These are phyloP conservation scores for Fusarium floridanum DNA, from an alignment of 2,329 filamentous ascomycete species.

Conservation along the genomic window DNA sequence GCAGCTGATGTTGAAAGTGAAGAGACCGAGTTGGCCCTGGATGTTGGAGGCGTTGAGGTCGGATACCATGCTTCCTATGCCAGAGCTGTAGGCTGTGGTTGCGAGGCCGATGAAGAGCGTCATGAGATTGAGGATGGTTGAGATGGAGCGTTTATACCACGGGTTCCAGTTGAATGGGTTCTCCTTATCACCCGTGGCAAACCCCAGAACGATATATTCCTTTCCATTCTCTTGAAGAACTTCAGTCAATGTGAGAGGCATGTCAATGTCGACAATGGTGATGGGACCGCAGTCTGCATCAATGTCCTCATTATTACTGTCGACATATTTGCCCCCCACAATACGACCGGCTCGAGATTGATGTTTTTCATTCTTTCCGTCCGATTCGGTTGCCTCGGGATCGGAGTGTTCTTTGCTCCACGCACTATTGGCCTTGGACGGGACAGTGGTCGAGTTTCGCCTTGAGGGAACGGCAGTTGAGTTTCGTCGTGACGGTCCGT, in stretches of 20 bases:
- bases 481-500: background rate
- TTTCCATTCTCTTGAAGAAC: background rate
- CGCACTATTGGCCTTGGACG: background rate
- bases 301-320: background rate
- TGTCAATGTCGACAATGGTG: background rate
- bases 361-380: background rate
- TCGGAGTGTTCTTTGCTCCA: background rate
- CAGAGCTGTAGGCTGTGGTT: background rate
- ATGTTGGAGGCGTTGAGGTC: background rate
- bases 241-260: background rate
- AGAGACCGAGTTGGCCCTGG: background rate
- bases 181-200: background rate
- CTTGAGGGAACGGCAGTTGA: background rate
- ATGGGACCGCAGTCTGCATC: background rate
- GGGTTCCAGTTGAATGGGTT: background rate
- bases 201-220: background rate
- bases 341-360: background rate
- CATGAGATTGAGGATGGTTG: background rate
- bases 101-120: background rate
- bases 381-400: background rate
- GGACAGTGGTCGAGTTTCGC: background rate
- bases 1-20: background rate
- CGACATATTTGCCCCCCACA: background rate
- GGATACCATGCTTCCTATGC: background rate
- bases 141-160: background rate